Conservation (phyloP, 2,329 filamentous ascomycete species). For the Metarhizium guizhouense region DNA sequence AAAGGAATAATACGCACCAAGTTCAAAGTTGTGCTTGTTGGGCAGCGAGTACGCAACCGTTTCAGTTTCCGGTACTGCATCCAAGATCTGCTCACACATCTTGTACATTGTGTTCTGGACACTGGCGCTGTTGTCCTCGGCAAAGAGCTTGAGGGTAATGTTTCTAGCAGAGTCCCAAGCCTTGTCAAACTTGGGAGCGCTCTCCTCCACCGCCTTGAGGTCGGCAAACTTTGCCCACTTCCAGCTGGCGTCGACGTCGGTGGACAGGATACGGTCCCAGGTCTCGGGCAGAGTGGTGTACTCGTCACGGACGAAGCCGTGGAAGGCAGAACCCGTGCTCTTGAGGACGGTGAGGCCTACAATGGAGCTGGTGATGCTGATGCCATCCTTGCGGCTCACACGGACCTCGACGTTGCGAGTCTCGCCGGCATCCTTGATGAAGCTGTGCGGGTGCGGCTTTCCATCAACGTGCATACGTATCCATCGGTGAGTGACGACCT, state of each 20-base stretch:
- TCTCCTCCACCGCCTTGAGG: constrained; percentile 57
- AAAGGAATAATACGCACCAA: constrained; percentile 37
- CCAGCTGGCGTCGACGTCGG: constrained; percentile 83
- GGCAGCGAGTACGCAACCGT: constrained; percentile 76
- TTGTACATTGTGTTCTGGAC: constrained; percentile 99
- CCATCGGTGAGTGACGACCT: constrained; percentile 82
- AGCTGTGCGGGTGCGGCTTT: constrained; percentile 89
- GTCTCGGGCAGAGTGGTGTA: constrained; percentile 86
- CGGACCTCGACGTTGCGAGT: constrained; percentile 73
- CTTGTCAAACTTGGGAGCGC: constrained; percentile 61
- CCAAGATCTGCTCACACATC: constrained; percentile 85
- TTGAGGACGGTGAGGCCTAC: constrained; percentile 82
- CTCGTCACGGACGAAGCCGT: constrained; percentile 87
- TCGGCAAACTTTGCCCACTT: constrained; percentile 66
- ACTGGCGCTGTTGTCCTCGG: constrained; percentile 80
- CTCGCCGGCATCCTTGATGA: constrained; percentile 83
- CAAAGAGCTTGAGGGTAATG: constrained; percentile 88
- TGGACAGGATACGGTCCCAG: constrained; percentile 92
- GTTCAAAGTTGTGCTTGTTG: constrained; percentile 98
- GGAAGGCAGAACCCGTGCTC: constrained; percentile 92
- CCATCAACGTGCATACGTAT: constrained; percentile 80
- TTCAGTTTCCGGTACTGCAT: constrained; percentile 60
- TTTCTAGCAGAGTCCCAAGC: constrained; percentile 70
- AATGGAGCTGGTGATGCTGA: constrained; percentile 70
- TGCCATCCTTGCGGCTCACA: constrained; percentile 57